A percentile compares a stretch with the other conserved stretches of the same genome.
Conservation (phyloP, 2,329 filamentous ascomycete genomes). For the Dothistroma septosporum region DNA sequence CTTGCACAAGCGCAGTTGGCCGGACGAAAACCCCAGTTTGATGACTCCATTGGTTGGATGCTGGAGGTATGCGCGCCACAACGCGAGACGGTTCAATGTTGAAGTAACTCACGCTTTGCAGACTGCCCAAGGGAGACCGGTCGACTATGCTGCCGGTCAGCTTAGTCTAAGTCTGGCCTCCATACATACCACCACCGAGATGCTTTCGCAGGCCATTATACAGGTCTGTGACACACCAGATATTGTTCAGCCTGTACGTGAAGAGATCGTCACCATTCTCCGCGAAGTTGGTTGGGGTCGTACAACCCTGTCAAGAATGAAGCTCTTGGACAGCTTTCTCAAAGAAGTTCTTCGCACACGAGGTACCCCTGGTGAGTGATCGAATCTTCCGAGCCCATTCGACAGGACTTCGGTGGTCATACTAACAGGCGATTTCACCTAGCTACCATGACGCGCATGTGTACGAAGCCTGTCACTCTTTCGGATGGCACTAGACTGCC, state of each 20-base stretch:
- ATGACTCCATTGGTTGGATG: constrained; percentile 24
- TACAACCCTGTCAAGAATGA: constrained; percentile 27
- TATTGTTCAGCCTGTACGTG: constrained; percentile 20
- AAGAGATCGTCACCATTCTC: constrained; percentile 25
- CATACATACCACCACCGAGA: constrained; percentile 24
- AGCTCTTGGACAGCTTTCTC: constrained; percentile 16
- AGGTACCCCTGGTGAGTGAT: neutral
- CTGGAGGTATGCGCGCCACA: constrained; percentile 7
- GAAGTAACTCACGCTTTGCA: neutral
- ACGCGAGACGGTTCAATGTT: neutral
- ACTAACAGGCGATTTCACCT: neutral
- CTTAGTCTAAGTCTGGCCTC: constrained; percentile 14
- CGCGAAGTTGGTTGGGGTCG: constrained; percentile 20
- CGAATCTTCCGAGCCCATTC: constrained; percentile 8
- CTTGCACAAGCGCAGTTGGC: neutral
- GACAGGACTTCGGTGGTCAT: constrained; percentile 21
- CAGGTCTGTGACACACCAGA: constrained; percentile 26
- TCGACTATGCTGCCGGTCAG: constrained; percentile 6
- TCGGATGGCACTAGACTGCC: constrained; percentile 18
- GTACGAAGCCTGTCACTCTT: constrained; percentile 13
- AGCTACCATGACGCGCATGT: constrained; percentile 1
- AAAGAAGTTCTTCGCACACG: constrained; percentile 5
- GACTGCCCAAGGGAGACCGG: constrained; percentile 11
- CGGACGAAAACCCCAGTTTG: constrained; percentile 7
- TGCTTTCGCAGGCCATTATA: constrained; percentile 7